phyloP scores from a whole-genome alignment of 805 yeast genomes.

The Yarrowia sp. region DNA sequence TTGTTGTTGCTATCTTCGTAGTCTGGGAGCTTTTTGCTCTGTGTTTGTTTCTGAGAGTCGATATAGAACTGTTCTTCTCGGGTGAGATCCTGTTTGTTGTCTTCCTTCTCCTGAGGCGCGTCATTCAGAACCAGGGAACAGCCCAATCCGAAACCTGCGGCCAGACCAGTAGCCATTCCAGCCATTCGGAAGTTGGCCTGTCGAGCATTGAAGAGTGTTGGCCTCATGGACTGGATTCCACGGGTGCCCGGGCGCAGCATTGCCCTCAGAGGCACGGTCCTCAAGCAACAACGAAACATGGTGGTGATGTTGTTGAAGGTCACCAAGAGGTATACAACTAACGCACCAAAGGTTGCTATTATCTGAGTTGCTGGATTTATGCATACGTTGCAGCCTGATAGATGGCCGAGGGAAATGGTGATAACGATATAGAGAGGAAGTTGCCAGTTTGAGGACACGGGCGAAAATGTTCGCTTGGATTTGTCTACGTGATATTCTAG shows the following conservation, averaged over 20 bases:
- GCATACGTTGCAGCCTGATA: constrained; percentile 24
- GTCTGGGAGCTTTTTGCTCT: background rate
- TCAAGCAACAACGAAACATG: constrained; percentile 36
- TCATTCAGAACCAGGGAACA: constrained; percentile 23
- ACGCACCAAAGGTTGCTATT: constrained; percentile 33
- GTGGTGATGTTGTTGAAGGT: constrained; percentile 21
- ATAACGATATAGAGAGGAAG: no score
- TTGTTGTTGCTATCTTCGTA: constrained; percentile 4
- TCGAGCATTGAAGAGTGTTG: background rate
- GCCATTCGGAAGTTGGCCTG: constrained; percentile 12
- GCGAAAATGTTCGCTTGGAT: no score
- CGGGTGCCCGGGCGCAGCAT: constrained; percentile 13
- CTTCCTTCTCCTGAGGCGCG: background rate
- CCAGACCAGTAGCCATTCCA: constrained; percentile 19
- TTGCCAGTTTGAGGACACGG: no score
- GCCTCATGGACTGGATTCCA: constrained; percentile 12
- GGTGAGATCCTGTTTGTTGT: constrained; percentile 10
- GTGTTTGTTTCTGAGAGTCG: constrained; percentile 2
- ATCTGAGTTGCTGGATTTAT: constrained; percentile 36
- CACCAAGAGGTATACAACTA: background rate
- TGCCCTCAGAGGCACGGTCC: constrained; percentile 20
- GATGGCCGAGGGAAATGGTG: background rate
- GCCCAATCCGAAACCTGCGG: constrained; percentile 17
- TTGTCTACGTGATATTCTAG: no score
- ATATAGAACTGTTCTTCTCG: constrained; percentile 18